Evolutionary conservation across 768 basidiomycete genomes (phyloP).

Genomic region (Aureoboletus auriporus): DNA sequence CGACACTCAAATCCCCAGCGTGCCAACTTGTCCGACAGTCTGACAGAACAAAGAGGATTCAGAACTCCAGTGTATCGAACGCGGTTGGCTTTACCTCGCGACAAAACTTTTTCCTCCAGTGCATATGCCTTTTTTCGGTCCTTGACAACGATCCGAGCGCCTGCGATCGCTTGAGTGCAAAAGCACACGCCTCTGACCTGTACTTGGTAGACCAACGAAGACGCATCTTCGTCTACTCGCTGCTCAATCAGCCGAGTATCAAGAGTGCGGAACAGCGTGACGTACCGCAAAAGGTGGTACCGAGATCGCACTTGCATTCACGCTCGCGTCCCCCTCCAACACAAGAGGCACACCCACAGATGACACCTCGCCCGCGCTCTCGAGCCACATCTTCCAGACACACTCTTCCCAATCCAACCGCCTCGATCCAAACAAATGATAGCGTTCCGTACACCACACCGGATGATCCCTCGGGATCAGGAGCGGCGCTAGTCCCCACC

Average conservation of each 20-base stretch:
- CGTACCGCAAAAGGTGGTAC: conserved; percentile 21
- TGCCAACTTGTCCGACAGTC: conserved; percentile 15
- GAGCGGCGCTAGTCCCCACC: conserved; percentile 34
- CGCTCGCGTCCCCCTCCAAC: not conserved
- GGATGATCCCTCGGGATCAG: conserved; percentile 41
- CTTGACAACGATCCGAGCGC: conserved; percentile 31
- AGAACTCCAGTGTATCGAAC: not conserved
- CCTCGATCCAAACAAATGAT: conserved; percentile 43
- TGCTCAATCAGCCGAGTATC: too few relatives aligned
- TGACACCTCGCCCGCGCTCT: conserved; percentile 42
- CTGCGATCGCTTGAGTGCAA: conserved; percentile 38
- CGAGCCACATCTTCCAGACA: conserved; percentile 61
- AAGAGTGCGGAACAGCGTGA: too few relatives aligned
- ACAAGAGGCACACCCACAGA: conserved; percentile 13
- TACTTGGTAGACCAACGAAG: conserved; percentile 46
- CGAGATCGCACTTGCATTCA: conserved; percentile 5
- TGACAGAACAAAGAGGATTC: not conserved
- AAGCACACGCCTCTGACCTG: conserved; percentile 51
- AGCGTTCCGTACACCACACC: conserved; percentile 61
- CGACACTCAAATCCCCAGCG: conserved; percentile 14
- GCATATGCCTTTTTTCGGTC: conserved; percentile 38
- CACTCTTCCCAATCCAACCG: conserved; percentile 59
- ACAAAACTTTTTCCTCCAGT: conserved; percentile 59
- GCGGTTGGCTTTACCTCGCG: conserved; percentile 33
- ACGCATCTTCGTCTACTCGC: conserved; percentile 35